Base-by-base conservation (phyloP, 1,139 yeast species). In the Tardiomyces blankii region DNA sequence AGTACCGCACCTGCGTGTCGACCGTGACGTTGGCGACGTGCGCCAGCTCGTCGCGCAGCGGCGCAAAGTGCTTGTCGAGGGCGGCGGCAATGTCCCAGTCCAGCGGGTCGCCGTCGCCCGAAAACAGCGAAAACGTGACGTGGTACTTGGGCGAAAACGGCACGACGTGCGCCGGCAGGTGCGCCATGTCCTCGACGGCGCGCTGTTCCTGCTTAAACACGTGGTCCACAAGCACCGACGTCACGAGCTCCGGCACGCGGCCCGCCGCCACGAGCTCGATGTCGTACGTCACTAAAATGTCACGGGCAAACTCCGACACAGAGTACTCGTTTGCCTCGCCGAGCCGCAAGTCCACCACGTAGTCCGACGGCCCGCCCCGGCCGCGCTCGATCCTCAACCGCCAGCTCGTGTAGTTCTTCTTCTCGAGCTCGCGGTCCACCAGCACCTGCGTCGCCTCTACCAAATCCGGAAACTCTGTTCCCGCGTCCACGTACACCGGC, bases 1-100 rank as follows among this genome's bases (percentile, higher is more conserved):
- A 86, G 62, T 82, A 82, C 51, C 82, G 85, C 41, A 85, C 74
- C 59, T 87, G 95, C 1, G 94, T 73, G 53, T 85, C 91, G 18
- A 89, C 70, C 1, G 91, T 75, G 58, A 89, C 78, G 53, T 83
- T 80, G 35, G 88, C 75, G 50, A 78, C 72, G 33, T 75, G 74
- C 2, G 67, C 58, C 43, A 72, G 57, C 16, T 66, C 57, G 14
- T 59, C 51, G 39, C 75, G 58, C 39, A 78, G 68, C 3, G 78
- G 76, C 1, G 66, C 60, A 53, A 80, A 73, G 48, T 68, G 64
- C 25, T 60, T 54, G 11, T 65, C 58, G 28, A 78, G 56, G 12
- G 78, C 73, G 2, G 56, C 48, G 25, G 66, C 68, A 45, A 80
- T 72, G 42, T 78, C 80, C 88, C 87, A 82, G 1, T 68, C 68